Evolutionary conservation across 2,329 filamentous ascomycete species (phyloP).

Genomic region (Aspergillus terreus): DNA sequence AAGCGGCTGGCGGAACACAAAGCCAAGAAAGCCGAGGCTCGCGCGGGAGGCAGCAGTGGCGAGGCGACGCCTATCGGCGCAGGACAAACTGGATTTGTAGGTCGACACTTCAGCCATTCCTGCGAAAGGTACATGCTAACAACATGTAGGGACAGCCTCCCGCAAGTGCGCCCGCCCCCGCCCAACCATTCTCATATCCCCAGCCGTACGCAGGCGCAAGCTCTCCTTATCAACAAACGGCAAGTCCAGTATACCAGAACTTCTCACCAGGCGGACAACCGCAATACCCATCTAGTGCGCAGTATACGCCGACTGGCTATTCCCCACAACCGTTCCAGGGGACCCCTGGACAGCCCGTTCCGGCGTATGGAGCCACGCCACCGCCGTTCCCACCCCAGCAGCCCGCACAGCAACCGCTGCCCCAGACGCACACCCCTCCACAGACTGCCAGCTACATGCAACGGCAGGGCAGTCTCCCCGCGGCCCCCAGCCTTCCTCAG

Average conservation of each 20-base stretch:
- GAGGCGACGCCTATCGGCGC: conserved; percentile 54
- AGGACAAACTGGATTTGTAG: conserved; percentile 55
- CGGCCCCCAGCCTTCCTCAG: conserved; percentile 57
- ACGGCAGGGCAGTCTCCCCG: conserved; percentile 53
- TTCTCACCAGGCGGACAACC: conserved; percentile 36
- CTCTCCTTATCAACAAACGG: conserved; percentile 42
- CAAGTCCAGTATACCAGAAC: conserved; percentile 34
- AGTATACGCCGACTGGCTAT: conserved; percentile 28
- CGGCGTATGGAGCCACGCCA: conserved; percentile 39
- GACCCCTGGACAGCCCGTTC: conserved; percentile 24
- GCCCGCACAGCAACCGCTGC: conserved; percentile 10
- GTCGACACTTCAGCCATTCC: conserved; percentile 21
- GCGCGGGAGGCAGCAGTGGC: conserved; percentile 53
- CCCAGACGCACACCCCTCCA: conserved; percentile 42
- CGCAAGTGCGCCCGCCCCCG: conserved; percentile 32
- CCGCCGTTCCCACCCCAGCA: conserved; percentile 42
- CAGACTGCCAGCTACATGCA: conserved; percentile 39
- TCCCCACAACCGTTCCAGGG: conserved; percentile 29
- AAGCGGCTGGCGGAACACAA: conserved; percentile 74
- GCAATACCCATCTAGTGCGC: conserved; percentile 28
- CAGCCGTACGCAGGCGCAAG: conserved; percentile 41
- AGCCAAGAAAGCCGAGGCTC: conserved; percentile 60
- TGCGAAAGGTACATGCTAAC: conserved; percentile 2
- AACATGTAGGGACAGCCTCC: conserved; percentile 38
- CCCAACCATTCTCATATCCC: conserved; percentile 37